phyloP scores from a whole-genome alignment of 2,329 filamentous ascomycete genomes.

The Dactylellina parvicollis region DNA sequence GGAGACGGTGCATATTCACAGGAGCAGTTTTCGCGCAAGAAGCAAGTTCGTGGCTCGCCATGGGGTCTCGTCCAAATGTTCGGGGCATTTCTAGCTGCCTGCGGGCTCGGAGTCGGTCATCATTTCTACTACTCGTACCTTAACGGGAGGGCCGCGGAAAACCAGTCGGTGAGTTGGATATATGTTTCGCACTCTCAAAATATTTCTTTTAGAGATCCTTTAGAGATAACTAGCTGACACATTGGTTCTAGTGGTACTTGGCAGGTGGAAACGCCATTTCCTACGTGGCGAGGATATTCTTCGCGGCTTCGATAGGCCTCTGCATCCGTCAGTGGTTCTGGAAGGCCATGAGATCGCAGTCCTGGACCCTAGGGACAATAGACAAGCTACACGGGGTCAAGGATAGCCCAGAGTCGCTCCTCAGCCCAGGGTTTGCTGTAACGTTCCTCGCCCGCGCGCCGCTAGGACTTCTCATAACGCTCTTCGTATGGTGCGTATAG shows the following conservation, averaged over 20 bases:
- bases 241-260: conserved; percentile 13
- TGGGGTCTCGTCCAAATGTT: conserved; percentile 16
- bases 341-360: conserved; percentile 5
- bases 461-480: conserved; percentile 7
- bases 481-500: conserved; percentile 11
- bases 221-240: neutral
- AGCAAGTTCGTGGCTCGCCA: neutral
- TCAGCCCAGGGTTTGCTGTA: neutral
- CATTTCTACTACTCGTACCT: conserved; percentile 18
- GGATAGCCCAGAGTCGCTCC: neutral
- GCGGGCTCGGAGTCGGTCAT: conserved; percentile 9
- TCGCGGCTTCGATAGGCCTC: conserved; percentile 19
- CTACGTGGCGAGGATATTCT: conserved; percentile 17
- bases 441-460: conserved; percentile 7
- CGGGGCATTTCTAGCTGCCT: neutral
- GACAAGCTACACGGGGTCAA: conserved; percentile 14
- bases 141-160: neutral
- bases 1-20: neutral
- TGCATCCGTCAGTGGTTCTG: conserved; percentile 26
- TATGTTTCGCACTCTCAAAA: neutral
- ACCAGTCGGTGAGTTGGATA: conserved; percentile 12
- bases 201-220: neutral
- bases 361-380: conserved; percentile 13
- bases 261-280: conserved; percentile 19
- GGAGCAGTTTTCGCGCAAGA: neutral